A percentile compares a stretch with the other conserved stretches of the same genome.
These are phyloP conservation scores for Nigrospora sphaerica DNA, from an alignment of 2,329 filamentous ascomycete genomes.

Conservation along the genomic window DNA sequence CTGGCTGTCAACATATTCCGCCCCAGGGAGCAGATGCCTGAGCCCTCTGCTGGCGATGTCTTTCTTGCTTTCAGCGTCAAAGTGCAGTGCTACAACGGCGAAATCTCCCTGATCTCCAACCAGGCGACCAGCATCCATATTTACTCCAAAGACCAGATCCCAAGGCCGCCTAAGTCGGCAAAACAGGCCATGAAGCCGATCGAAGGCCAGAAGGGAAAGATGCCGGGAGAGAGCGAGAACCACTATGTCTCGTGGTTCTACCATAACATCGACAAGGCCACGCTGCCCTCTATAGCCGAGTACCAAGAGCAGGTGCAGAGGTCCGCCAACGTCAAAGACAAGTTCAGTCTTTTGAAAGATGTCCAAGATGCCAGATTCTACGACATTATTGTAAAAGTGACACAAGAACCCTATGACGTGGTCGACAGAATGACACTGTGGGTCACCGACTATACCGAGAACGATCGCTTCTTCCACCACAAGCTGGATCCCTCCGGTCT, in stretches of 20 bases:
- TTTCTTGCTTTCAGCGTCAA: slow-evolving; percentile 53
- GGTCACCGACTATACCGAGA: slow-evolving; percentile 76
- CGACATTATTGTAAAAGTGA: slow-evolving; percentile 66
- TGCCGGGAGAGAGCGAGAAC: slow-evolving; percentile 23
- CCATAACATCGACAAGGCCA: slow-evolving; percentile 32
- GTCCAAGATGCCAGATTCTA: slow-evolving; percentile 49
- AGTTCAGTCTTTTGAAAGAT: slow-evolving; percentile 60
- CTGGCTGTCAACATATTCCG: slow-evolving; percentile 56
- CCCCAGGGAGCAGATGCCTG: slow-evolving; percentile 39
- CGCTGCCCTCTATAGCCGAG: slow-evolving; percentile 32
- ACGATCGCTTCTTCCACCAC: slow-evolving; percentile 54
- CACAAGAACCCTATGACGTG: slow-evolving; percentile 39
- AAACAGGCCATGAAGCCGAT: slow-evolving; percentile 18
- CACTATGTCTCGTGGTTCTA: slow-evolving; percentile 42
- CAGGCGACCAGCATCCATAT: slow-evolving; percentile 34
- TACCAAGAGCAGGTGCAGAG: slow-evolving; percentile 31
- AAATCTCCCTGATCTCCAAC: slow-evolving; percentile 37
- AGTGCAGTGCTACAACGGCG: slow-evolving; percentile 29
- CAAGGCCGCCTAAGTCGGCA: slow-evolving; percentile 30
- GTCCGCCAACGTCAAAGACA: slow-evolving; percentile 41
- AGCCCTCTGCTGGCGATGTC: slow-evolving; percentile 50
- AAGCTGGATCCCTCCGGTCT: slow-evolving; percentile 20
- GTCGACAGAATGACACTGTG: slow-evolving; percentile 54
- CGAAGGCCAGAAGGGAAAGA: slow-evolving; percentile 2
- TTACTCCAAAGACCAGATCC: slow-evolving; percentile 32